phyloP scores from a whole-genome alignment of 108 stramenopile species.

The Stephanodiscus triporus region DNA sequence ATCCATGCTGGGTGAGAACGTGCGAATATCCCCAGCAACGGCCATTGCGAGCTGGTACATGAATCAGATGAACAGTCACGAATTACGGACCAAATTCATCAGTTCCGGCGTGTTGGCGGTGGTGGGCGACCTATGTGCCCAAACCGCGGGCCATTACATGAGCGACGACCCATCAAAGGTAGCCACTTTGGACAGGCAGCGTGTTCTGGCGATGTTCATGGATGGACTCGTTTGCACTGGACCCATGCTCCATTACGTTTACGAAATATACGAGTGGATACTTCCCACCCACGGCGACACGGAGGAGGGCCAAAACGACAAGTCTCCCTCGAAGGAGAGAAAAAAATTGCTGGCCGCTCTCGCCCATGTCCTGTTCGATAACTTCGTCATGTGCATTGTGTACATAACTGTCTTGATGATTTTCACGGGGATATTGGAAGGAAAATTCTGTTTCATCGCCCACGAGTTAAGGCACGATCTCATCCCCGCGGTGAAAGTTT shows the following conservation, averaged over 20 bases:
- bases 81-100: slow-evolving; percentile 49
- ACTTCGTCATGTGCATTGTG: slow-evolving; percentile 42
- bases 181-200: slow-evolving; percentile 30
- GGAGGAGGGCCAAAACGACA: background rate
- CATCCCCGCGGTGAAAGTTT: slow-evolving; percentile 36
- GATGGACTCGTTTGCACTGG: slow-evolving; percentile 45
- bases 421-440: slow-evolving; percentile 39
- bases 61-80: slow-evolving; percentile 41
- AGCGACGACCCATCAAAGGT: background rate
- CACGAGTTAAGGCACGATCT: slow-evolving; percentile 45
- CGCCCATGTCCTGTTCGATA: slow-evolving; percentile 48
- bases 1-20: slow-evolving; percentile 1
- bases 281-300: slow-evolving; percentile 22
- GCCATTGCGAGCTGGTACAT: slow-evolving; percentile 41
- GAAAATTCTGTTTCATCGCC: slow-evolving; percentile 19
- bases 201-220: slow-evolving; percentile 45
- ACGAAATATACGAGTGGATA: slow-evolving; percentile 42
- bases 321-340: slow-evolving; percentile 2
- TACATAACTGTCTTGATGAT: slow-evolving; percentile 45
- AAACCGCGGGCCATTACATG: slow-evolving; percentile 30
- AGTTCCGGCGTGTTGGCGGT: slow-evolving; percentile 38
- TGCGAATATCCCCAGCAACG: background rate
- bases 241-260: slow-evolving; percentile 43
- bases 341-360: slow-evolving; percentile 22
- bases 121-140: slow-evolving; percentile 50